Evolutionary conservation across 805 yeast species (phyloP).

Genomic region (Candida tibetensis): DNA sequence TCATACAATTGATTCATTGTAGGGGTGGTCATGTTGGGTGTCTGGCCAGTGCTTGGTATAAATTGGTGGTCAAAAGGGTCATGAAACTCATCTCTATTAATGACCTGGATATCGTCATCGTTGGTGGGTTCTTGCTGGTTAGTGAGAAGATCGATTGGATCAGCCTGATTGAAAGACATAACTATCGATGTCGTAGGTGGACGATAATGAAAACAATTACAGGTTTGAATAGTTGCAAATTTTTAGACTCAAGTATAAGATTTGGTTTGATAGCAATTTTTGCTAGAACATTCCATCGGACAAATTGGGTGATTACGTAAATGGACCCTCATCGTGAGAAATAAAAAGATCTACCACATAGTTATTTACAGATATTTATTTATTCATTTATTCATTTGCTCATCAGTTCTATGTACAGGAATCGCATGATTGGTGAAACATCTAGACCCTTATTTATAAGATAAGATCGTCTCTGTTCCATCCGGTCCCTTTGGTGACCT

Average conservation of each 20-base stretch:
- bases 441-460: too few relatives aligned
- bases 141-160: neutral
- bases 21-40: slow-evolving; percentile 1
- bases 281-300: slow-evolving; percentile 1
- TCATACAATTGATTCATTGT: slow-evolving; percentile 3
- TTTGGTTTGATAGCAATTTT: neutral
- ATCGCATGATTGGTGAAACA: too few relatives aligned
- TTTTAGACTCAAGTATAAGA: neutral
- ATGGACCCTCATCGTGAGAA: neutral
- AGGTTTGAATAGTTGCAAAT: neutral
- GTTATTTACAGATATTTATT: too few relatives aligned
- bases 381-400: too few relatives aligned
- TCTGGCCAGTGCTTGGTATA: neutral
- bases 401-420: too few relatives aligned
- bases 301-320: neutral
- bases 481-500: slow-evolving; percentile 30
- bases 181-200: too few relatives aligned
- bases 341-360: too few relatives aligned
- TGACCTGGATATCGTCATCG: slow-evolving; percentile 23
- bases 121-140: neutral
- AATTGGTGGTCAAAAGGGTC: slow-evolving; percentile 7
- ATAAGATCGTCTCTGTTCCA: slow-evolving; percentile 42
- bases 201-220: too few relatives aligned
- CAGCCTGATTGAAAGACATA: too few relatives aligned
- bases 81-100: slow-evolving; percentile 14